Evolutionary conservation across 371 early-diverging fungal genomes (phyloP), one percentile per base, ranked within the genome.

Genomic region (Circinella umbellata): DNA sequence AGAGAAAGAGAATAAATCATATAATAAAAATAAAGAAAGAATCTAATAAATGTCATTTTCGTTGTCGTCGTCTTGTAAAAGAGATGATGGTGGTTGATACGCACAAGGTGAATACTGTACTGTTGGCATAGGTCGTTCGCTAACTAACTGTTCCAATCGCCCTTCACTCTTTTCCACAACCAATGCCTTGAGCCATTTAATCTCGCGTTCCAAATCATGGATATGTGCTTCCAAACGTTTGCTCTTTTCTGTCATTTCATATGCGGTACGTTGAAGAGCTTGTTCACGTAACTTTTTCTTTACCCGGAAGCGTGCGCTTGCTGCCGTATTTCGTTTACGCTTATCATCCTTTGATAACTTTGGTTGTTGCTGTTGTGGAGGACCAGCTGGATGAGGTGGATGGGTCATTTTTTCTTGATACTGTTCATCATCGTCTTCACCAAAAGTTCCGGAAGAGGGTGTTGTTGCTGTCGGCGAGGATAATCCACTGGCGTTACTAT

Each of bases 251-350:
- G 91, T 87, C 94, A 96, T 91, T 65, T 93, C 94, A 63, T 86
- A 84, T 6, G 96, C 95, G 0, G 91, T 91, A 42, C 84, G 86
- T 75, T 95, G 95, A 18, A 97, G 83, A 7, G 87, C 91, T 82
- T 95, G 92, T 77, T 97, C 97, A 48, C 93, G 88, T 67, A 87
- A 71, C 74, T 95, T 95, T 77, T 97, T 98, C 88, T 96, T 96
- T 51, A 95, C 86, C 0, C 98, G 89, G 87, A 98, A 98, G n/a
- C 98, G 86, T 5, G 97, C 97, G 10, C 96, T 95, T 0, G 98
- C 98, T 1, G 92, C 95, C 3, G 97, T 98, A 85, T 98, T 98
- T 13, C 97, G 86, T 20, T 91, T 84, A 20, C 98, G 88, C 78
- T 96, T 96, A 76, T 96, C 96, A 49, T 91, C 92, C 48, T 88